Percentiles rank a stretch among this genome's conserved stretches.
Conservation (phyloP, 179 eudicot species). For the Sideroxylon spinosum region DNA sequence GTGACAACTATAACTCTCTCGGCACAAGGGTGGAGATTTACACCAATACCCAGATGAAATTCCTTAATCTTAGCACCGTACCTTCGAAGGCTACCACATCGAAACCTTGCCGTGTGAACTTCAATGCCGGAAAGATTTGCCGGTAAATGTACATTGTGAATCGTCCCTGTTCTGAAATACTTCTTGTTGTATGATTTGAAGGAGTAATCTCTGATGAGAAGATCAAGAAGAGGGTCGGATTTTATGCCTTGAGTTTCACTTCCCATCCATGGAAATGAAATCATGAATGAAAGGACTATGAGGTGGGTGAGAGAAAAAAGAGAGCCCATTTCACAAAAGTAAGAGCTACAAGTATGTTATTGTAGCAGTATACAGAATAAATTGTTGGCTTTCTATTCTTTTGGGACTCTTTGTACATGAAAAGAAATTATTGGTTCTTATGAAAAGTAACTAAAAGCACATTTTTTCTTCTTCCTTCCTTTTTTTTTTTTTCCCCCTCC, state of each 20-base stretch:
- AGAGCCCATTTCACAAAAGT: conserved; percentile 46
- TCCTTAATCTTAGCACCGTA: conserved; percentile 70
- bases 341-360: neutral
- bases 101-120: conserved; percentile 43
- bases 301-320: conserved; percentile 30
- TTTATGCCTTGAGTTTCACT: conserved; percentile 30
- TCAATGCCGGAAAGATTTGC: conserved; percentile 60
- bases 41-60: conserved; percentile 45
- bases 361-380: neutral
- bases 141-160: conserved; percentile 46
- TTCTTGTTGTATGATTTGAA: conserved; percentile 32
- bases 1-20: conserved; percentile 65
- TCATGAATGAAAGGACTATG: conserved; percentile 25
- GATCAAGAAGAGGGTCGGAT: conserved; percentile 70
- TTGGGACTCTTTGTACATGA: neutral
- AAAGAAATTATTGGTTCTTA: neutral
- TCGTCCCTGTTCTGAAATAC: conserved; percentile 49
- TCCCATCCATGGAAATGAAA: conserved; percentile 21
- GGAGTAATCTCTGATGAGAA: conserved; percentile 68
- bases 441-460: neutral
- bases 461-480: conserved; percentile 6
- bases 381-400: neutral
- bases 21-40: conserved; percentile 57
- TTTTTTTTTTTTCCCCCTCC: neutral
- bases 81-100: conserved; percentile 80